Percentiles rank a stretch among this genome's conserved stretches.
Evolutionary conservation across 2,329 filamentous ascomycete genomes (phyloP).

Genomic region (Stemphylium vesicarium): DNA sequence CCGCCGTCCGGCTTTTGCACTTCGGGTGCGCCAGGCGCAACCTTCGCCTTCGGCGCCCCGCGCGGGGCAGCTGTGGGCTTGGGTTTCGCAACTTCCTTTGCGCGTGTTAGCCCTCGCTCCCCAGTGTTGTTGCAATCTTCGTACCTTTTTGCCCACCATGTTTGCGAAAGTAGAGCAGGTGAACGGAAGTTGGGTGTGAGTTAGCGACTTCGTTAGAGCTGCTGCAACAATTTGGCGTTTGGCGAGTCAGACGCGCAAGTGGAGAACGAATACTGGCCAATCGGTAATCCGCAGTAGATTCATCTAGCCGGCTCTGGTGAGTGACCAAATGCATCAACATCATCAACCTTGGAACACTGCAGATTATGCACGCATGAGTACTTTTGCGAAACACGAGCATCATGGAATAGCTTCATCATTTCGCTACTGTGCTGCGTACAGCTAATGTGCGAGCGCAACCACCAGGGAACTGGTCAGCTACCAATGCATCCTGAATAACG

Average conservation of each 20-base stretch:
- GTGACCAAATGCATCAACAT: constrained; percentile 20
- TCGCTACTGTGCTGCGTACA: neutral
- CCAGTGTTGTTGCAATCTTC: neutral
- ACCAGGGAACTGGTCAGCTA: neutral
- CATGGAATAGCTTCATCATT: neutral
- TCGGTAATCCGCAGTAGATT: constrained; percentile 34
- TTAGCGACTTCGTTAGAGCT: constrained; percentile 15
- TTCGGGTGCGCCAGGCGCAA: constrained; percentile 19
- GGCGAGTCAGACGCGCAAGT: constrained; percentile 30
- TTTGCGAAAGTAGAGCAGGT: constrained; percentile 19
- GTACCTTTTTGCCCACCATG: constrained; percentile 44
- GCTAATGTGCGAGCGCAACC: too few relatives aligned
- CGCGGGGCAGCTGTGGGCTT: constrained; percentile 42
- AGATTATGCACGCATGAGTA: neutral
- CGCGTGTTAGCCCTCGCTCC: constrained; percentile 13
- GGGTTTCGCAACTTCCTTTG: constrained; percentile 34
- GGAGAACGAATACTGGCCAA: constrained; percentile 27
- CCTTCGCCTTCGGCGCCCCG: constrained; percentile 37
- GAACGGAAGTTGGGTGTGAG: constrained; percentile 18
- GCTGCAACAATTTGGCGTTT: constrained; percentile 39
- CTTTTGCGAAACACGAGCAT: neutral
- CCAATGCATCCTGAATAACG: constrained; percentile 9
- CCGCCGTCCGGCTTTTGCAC: constrained; percentile 18
- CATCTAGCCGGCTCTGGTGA: constrained; percentile 16
- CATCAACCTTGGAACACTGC: neutral